Evolutionary conservation across 306 rosid species (phyloP).

Genomic region (Macrotyloma uniflorum): DNA sequence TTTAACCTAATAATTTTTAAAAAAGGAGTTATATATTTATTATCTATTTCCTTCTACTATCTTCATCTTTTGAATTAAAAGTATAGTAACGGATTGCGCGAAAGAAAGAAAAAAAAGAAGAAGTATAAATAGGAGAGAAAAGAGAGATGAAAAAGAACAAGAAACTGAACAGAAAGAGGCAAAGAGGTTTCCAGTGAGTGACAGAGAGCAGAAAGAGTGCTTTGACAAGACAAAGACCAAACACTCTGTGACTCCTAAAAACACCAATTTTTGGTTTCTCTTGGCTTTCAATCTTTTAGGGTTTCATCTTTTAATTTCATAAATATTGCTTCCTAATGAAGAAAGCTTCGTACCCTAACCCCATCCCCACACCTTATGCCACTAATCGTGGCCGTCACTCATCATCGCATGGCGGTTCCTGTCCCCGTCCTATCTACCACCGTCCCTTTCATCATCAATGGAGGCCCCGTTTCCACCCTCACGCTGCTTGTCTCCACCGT

Average conservation of each 20-base stretch:
- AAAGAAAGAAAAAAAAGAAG: too few relatives aligned
- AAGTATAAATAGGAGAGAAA: too few relatives aligned
- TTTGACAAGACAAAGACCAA: background rate
- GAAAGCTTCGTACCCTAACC: background rate
- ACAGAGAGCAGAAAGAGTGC: too few relatives aligned
- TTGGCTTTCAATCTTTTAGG: background rate
- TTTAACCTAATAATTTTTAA: too few relatives aligned
- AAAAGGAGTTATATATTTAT: too few relatives aligned
- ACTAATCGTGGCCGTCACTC: background rate
- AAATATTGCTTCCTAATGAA: conserved; percentile 44
- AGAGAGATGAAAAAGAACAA: too few relatives aligned
- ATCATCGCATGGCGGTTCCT: background rate
- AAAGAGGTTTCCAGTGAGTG: too few relatives aligned
- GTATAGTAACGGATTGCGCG: too few relatives aligned
- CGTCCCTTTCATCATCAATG: background rate
- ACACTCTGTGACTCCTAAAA: background rate
- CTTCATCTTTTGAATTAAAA: too few relatives aligned
- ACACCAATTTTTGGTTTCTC: background rate
- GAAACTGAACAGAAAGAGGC: too few relatives aligned
- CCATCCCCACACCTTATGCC: background rate
- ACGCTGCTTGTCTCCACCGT: conserved; percentile 1
- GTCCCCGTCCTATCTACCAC: background rate
- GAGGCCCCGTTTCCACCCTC: conserved; percentile 2
- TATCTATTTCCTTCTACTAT: too few relatives aligned
- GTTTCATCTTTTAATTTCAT: conserved; percentile 22